Conservation (phyloP, 202 grass and related monocot species). For the Tripidium arundinaceum region DNA sequence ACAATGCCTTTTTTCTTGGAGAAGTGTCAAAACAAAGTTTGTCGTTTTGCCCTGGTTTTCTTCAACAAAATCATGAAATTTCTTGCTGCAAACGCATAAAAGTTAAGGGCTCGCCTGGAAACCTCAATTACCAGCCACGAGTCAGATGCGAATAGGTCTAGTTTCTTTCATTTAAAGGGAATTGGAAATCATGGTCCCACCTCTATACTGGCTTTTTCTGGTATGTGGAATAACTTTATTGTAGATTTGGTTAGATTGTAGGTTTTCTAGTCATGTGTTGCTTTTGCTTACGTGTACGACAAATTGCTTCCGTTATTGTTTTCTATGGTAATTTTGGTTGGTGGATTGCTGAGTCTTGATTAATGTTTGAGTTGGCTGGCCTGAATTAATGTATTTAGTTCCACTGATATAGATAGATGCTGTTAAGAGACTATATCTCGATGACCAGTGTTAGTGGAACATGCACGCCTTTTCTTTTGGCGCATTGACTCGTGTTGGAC, state of each 20-base stretch:
- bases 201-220: not conserved
- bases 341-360: not conserved
- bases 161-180: constrained; percentile 6
- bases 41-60: not conserved
- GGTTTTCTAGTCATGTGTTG: not conserved
- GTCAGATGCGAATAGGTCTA: not conserved
- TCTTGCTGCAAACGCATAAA: not conserved
- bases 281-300: not conserved
- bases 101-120: not conserved
- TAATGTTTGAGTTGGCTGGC: not conserved
- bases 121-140: not conserved
- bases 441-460: not conserved
- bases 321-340: not conserved
- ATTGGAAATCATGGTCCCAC: not conserved
- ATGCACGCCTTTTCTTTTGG: not conserved
- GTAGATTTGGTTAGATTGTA: constrained; percentile 1
- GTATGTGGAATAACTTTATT: not conserved
- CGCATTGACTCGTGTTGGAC: too few relatives aligned
- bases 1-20: not conserved
- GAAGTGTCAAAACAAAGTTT: not conserved
- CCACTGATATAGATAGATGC: not conserved
- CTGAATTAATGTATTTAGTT: not conserved
- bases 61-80: not conserved
- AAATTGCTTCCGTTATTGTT: not conserved
- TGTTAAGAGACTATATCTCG: not conserved